phyloP scores from a whole-genome alignment of 2,329 filamentous ascomycete species.

The Xylaria digitata region DNA sequence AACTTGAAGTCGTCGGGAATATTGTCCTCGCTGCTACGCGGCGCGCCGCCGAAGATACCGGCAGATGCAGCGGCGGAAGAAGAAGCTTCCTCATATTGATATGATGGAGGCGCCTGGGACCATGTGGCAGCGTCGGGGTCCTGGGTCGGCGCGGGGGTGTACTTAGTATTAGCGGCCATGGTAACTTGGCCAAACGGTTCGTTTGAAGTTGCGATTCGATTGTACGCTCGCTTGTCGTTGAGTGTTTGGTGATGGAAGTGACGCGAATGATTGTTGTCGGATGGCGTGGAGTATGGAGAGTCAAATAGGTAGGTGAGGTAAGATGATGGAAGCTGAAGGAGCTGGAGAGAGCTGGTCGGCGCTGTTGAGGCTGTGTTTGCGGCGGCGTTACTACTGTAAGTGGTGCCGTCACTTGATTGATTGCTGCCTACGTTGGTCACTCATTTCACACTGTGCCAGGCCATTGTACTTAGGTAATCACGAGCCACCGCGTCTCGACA shows the following conservation, averaged over 20 bases:
- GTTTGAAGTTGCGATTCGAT: slow-evolving; percentile 16
- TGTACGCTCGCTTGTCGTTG: slow-evolving; percentile 8
- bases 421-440: slow-evolving; percentile 7
- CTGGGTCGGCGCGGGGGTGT: slow-evolving; percentile 83
- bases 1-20: slow-evolving; percentile 99
- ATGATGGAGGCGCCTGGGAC: slow-evolving; percentile 82
- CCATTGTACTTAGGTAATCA: too few species aligned
- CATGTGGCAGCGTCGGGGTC: slow-evolving; percentile 81
- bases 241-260: slow-evolving; percentile 10
- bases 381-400: too few species aligned
- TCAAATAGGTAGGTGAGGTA: neutral
- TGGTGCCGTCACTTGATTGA: slow-evolving; percentile 33
- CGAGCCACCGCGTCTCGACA: too few species aligned
- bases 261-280: slow-evolving; percentile 14
- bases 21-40: slow-evolving; percentile 87
- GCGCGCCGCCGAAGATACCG: slow-evolving; percentile 72
- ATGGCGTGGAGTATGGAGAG: slow-evolving; percentile 5
- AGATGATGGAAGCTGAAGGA: slow-evolving; percentile 26
- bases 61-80: slow-evolving; percentile 58
- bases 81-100: slow-evolving; percentile 69
- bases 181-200: slow-evolving; percentile 5
- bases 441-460: slow-evolving; percentile 4
- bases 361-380: slow-evolving; percentile 28
- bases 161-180: slow-evolving; percentile 84
- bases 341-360: slow-evolving; percentile 12